Percentiles rank a stretch among this genome's conserved stretches.
phyloP scores from a whole-genome alignment of 371 early-diverging fungal species.

The Mucor ambiguus region DNA sequence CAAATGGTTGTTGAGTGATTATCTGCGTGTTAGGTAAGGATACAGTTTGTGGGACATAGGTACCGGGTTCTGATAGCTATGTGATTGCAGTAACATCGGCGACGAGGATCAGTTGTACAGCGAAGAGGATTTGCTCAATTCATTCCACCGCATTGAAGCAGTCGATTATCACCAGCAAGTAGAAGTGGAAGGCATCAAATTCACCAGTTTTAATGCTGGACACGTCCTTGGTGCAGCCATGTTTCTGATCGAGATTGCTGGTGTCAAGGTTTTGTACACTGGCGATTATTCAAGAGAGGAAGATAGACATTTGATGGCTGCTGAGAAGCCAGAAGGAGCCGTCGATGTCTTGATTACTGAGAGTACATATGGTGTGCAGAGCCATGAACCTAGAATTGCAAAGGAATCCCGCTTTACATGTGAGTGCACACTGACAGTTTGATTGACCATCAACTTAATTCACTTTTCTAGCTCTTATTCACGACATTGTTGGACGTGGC shows the following conservation, averaged over 20 bases:
- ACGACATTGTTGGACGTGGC: constrained; percentile 94
- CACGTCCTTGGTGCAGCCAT: constrained; percentile 99
- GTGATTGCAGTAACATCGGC: constrained; percentile 67
- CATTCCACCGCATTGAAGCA: constrained; percentile 96
- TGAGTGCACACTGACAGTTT: constrained; percentile 20
- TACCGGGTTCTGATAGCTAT: background rate
- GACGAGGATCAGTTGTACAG: constrained; percentile 94
- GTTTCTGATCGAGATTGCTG: constrained; percentile 99
- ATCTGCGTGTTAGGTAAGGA: constrained; percentile 86
- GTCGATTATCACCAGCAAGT: constrained; percentile 99
- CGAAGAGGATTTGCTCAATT: constrained; percentile 91
- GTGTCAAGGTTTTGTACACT: constrained; percentile 96
- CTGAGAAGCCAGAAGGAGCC: constrained; percentile 88
- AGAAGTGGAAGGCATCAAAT: constrained; percentile 96
- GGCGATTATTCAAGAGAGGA: constrained; percentile 99
- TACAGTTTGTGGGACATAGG: background rate
- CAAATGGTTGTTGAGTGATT: constrained; percentile 98
- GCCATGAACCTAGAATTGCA: constrained; percentile 95
- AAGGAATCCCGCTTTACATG: constrained; percentile 95
- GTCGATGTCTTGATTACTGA: constrained; percentile 98
- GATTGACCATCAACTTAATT: background rate
- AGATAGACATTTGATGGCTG: constrained; percentile 99
- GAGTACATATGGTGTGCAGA: constrained; percentile 99
- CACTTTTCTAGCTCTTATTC: constrained; percentile 62
- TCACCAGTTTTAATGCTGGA: constrained; percentile 98